Evolutionary conservation across 176 grass and related monocot genomes (phyloP).

Genomic region (Guadua angustifolia): DNA sequence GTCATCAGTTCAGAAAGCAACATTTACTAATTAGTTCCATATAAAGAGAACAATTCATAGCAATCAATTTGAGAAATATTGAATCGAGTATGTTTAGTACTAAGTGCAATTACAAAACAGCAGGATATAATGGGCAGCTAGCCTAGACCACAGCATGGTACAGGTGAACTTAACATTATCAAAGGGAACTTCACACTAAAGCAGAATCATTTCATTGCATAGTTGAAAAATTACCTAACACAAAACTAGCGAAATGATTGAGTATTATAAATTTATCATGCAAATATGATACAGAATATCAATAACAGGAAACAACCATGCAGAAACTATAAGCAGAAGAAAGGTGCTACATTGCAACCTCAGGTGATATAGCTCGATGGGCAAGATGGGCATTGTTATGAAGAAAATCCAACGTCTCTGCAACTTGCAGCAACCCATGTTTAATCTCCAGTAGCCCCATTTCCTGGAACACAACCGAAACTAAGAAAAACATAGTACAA

Average conservation of each 20-base stretch:
- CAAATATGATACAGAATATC: not conserved
- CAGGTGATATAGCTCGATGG: conserved; percentile 93
- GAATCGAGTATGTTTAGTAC: conserved; percentile 7
- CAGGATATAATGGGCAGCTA: not conserved
- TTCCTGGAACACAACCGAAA: conserved; percentile 59
- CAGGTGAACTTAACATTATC: not conserved
- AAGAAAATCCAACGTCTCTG: conserved; percentile 98
- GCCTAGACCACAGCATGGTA: conserved; percentile 22
- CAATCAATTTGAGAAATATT: not conserved
- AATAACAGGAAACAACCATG: conserved; percentile 36
- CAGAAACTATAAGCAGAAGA: conserved; percentile 30
- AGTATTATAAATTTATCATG: not conserved
- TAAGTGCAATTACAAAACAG: not conserved
- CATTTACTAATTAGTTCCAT: conserved; percentile 13
- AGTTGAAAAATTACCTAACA: not conserved
- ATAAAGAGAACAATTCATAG: not conserved
- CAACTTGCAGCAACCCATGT: conserved; percentile 94
- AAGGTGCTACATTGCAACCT: conserved; percentile 60
- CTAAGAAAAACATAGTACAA: not conserved
- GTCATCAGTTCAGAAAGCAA: not conserved
- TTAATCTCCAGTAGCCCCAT: conserved; percentile 97
- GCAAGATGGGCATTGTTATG: conserved; percentile 95
- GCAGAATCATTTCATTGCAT: not conserved
- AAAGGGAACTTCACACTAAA: not conserved
- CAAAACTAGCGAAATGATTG: conserved; percentile 1